A percentile compares a stretch with the other conserved stretches of the same genome.
These are phyloP conservation scores for Terfezia claveryi DNA, from an alignment of 495 filamentous ascomycete genomes.

Conservation along the genomic window DNA sequence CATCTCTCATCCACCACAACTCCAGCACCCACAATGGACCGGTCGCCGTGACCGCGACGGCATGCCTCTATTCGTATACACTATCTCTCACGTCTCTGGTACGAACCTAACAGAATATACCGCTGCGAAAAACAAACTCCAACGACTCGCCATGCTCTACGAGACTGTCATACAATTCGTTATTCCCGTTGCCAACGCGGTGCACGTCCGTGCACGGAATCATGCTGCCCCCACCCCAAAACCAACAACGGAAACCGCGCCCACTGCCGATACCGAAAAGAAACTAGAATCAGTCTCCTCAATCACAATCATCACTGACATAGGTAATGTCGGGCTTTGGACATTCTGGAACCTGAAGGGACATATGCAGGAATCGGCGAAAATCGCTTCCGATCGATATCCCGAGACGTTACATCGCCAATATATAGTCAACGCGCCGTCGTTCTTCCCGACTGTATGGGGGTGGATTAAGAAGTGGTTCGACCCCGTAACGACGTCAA, in stretches of 20 bases:
- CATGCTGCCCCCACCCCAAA: slow-evolving; percentile 12
- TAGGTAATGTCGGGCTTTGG: slow-evolving; percentile 59
- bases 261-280: neutral
- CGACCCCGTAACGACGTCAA: slow-evolving; percentile 75
- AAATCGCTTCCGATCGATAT: slow-evolving; percentile 74
- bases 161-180: slow-evolving; percentile 76
- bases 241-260: neutral
- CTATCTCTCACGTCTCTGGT: slow-evolving; percentile 48
- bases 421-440: slow-evolving; percentile 73
- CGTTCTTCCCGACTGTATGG: slow-evolving; percentile 88
- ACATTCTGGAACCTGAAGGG: slow-evolving; percentile 83
- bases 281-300: slow-evolving; percentile 49
- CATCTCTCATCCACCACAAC: neutral
- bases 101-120: slow-evolving; percentile 30
- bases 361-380: slow-evolving; percentile 78
- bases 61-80: slow-evolving; percentile 74
- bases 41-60: slow-evolving; percentile 69
- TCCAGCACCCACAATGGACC: slow-evolving; percentile 79
- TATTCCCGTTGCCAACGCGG: slow-evolving; percentile 54
- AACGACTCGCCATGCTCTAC: slow-evolving; percentile 70
- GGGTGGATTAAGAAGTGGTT: slow-evolving; percentile 93
- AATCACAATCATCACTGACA: slow-evolving; percentile 74
- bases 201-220: slow-evolving; percentile 43
- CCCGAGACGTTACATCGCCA: slow-evolving; percentile 76
- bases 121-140: slow-evolving; percentile 38